Base-by-base conservation (phyloP, 1,284 basidiomycete species). In the Rhizoctonia solani region DNA sequence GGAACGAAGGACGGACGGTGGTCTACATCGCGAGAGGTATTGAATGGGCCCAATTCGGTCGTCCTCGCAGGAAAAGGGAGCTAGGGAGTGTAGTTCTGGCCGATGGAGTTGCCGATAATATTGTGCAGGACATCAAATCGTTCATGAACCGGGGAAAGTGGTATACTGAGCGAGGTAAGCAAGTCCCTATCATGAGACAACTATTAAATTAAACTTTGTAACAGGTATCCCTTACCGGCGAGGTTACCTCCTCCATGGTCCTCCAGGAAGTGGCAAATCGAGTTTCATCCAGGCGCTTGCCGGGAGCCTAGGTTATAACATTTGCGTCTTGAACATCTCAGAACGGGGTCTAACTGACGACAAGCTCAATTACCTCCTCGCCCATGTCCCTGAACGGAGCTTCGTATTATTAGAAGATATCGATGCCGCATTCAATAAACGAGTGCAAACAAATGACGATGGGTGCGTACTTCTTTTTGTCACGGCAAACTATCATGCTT, bases 241-340 rank as follows among this genome's bases (percentile, higher is more conserved):
- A 72, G 97, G 97, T 39, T 98, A 98, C 77, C 84, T 99, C 16
- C 80, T 99, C 11, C 87, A 99, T 74, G 97, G 97, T 5, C 95
- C 97, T 19, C 97, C 97, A 0, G 97, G 97, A 21, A 97, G 94
- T 0, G 97, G 97, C 66, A 99, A 99, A 78, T 96, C 95, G 0
- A 98, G 95, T 0, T 99, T 95, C 79, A 99, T 99, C 72, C 95
- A 98, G 76, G 95, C 97, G 2, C 83, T 99, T 6, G 97, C 97
- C 8, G 97, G 96, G 11, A 86, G 87, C 16, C 79, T 99, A 29
- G 88, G 87, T 66, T 98, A 98, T 80, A 95, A 99, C 77, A 98
- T 99, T 68, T 98, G 95, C 76, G 79, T 99, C 27, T 82, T 99
- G 54, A 99, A 99, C 77, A 85, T 99, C 42, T 96, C 96, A 30